Base-by-base conservation (phyloP, 306 rosid genomes). In the Fragaria iinumae region DNA sequence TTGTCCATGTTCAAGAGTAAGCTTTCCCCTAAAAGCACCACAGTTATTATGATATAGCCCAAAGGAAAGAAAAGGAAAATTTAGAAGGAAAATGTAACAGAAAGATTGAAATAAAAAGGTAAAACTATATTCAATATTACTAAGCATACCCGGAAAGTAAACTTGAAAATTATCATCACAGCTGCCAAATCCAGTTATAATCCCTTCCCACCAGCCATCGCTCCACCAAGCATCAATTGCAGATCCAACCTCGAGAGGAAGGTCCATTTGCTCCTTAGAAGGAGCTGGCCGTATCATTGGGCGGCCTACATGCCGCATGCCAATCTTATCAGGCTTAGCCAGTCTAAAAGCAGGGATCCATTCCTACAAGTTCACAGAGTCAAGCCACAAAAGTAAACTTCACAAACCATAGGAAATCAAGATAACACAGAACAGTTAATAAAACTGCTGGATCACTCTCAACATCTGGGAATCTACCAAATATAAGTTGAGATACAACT, bases 171-270 rank as follows among this genome's bases (percentile, higher is more conserved):
- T 63, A 50, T 81, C 89, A 74, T 78, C 70, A 14, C 81, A 59
- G 79, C 82, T 48, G 12, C 87, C 90, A 76, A 86, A 72, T 82
- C 84, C 87, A 78, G 84, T 87, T 64, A 89, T 86, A 80, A 92
- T 88, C 38, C 99, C 99, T 86, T 95, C 99, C 99, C 99, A 95
- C 99, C 99, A 95, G 52, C 99, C 99, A 79, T 95, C 99, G 50
- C 99, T 92, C 99, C 99, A 95, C 99, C 97, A 92, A 63, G 93
- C 99, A 82, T 95, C 99, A 48, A 95, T 88, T 47, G 97, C 96
- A 66, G 79, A 80, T 72, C 99, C 99, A 39, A 89, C 80, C 60
- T 85, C 89, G 17, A 88, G 69, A 32, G 69, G 84, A 64, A 77
- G 81, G 78, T 84, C 91, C 10, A 71, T 72, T 83, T 74, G 87